phyloP scores from a whole-genome alignment of 306 rosid species.

The Casuarina equisetifolia region DNA sequence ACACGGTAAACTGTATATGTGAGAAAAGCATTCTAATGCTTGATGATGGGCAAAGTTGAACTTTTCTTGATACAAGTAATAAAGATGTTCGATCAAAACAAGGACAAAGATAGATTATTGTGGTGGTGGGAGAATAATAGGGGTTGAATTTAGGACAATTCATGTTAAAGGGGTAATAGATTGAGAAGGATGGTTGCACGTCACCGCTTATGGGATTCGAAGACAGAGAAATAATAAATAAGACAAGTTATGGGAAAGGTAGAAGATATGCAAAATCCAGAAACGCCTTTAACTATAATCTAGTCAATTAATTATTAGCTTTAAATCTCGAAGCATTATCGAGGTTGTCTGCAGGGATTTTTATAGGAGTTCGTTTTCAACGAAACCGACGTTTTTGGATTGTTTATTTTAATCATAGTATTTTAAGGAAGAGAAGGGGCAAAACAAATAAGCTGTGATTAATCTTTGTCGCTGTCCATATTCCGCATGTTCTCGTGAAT shows the following conservation, averaged over 20 bases:
- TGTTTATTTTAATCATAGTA: background rate
- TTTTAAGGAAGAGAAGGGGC: constrained; percentile 3
- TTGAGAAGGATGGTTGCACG: background rate
- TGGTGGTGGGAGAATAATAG: too few relatives aligned
- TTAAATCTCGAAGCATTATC: constrained; percentile 20
- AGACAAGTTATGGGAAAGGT: background rate
- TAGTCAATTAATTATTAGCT: background rate
- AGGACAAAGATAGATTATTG: background rate
- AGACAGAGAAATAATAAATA: constrained; percentile 4
- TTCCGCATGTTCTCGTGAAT: constrained; percentile 37
- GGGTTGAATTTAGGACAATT: background rate
- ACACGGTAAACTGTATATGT: too few relatives aligned
- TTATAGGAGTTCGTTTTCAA: constrained; percentile 39
- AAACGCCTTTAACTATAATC: constrained; percentile 7
- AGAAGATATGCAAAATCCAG: constrained; percentile 28
- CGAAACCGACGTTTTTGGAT: constrained; percentile 27
- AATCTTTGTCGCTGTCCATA: constrained; percentile 38
- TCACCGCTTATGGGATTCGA: background rate
- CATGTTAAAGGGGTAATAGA: background rate
- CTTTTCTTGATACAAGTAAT: background rate
- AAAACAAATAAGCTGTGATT: constrained; percentile 27
- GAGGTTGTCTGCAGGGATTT: constrained; percentile 36
- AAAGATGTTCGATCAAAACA: background rate
- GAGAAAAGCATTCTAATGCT: too few relatives aligned
- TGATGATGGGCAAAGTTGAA: too few relatives aligned